Percentiles rank a stretch among this genome's conserved stretches.
Conservation (phyloP, 2,329 filamentous ascomycete species). For the Aspergillus flavus region DNA sequence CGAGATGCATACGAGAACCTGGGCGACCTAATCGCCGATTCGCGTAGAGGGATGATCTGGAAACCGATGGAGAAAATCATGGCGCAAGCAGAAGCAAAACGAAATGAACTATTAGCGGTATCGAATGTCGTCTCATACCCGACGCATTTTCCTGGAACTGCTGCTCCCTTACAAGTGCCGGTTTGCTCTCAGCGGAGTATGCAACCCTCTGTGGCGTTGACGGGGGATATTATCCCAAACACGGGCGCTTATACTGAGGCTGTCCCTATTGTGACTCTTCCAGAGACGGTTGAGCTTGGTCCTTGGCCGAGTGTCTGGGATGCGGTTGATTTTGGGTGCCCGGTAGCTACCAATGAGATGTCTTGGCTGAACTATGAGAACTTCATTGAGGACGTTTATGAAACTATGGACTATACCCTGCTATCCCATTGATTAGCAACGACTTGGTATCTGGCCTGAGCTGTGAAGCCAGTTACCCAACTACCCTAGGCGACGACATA, state of each 20-base stretch:
- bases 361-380: slow-evolving; percentile 33
- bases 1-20: slow-evolving; percentile 27
- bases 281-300: slow-evolving; percentile 8
- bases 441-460: not conserved
- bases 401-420: slow-evolving; percentile 27
- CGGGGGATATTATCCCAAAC: not conserved
- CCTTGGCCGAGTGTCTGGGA: slow-evolving; percentile 31
- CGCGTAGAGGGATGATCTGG: slow-evolving; percentile 33
- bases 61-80: slow-evolving; percentile 35
- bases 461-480: not conserved
- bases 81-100: slow-evolving; percentile 24
- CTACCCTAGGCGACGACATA: not conserved
- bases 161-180: slow-evolving; percentile 3
- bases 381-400: slow-evolving; percentile 31
- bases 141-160: not conserved
- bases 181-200: not conserved
- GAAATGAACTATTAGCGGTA: slow-evolving; percentile 9
- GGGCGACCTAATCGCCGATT: slow-evolving; percentile 29
- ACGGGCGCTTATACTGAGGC: not conserved
- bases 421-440: not conserved
- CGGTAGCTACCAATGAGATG: slow-evolving; percentile 16
- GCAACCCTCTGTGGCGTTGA: not conserved
- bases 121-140: slow-evolving; percentile 5
- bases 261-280: not conserved
- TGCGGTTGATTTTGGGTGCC: slow-evolving; percentile 22